Conservation (phyloP, 2,329 filamentous ascomycete species). For the Fusarium camptoceras region DNA sequence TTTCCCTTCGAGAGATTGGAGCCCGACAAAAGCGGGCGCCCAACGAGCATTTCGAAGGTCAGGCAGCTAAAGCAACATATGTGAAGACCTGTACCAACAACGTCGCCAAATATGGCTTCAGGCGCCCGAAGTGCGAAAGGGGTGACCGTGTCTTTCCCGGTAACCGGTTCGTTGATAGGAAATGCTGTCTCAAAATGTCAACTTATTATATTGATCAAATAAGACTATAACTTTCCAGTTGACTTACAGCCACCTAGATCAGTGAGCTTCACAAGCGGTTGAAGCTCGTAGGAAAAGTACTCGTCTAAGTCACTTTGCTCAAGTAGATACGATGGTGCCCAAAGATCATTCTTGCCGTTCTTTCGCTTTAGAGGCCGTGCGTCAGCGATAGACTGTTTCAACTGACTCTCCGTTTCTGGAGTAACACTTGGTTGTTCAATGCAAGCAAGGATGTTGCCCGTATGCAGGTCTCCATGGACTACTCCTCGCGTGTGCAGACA, state of each 20-base stretch:
- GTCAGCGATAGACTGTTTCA: neutral
- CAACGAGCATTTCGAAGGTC: neutral
- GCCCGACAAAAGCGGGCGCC: neutral
- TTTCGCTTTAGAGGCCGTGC: accelerated
- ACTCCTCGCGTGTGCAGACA: neutral
- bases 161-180: neutral
- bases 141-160: accelerated
- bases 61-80: neutral
- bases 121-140: neutral
- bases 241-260: neutral
- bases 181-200: too few species aligned
- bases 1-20: neutral
- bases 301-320: neutral
- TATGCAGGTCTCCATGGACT: neutral
- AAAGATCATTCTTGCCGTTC: neutral
- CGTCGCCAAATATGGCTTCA: neutral
- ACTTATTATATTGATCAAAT: too few species aligned
- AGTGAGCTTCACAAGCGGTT: neutral
- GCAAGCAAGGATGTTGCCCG: neutral
- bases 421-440: neutral
- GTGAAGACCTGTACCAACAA: neutral
- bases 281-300: neutral
- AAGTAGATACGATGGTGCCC: neutral
- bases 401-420: neutral
- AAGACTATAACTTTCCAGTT: too few species aligned